Evolutionary conservation across 306 rosid genomes (phyloP), one percentile per base, ranked within the genome.

Genomic region (Vachellia pachyceras): DNA sequence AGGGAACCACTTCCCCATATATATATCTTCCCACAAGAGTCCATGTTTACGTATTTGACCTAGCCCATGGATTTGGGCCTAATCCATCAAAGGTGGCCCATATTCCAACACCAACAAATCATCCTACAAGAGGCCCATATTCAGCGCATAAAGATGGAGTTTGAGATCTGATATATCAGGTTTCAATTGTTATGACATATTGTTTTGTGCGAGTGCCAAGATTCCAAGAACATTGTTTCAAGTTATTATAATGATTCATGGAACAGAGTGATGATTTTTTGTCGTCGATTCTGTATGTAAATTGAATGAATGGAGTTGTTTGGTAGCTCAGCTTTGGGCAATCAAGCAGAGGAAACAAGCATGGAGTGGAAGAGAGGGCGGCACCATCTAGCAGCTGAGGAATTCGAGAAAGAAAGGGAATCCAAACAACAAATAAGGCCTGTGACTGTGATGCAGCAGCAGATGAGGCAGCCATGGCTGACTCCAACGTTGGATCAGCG

Each of bases 311-410:
- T 76, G 80, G 36, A 20, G 36, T 67, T 58, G 33, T 55, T 73
- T 58, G 67, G 70, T 77, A 10, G 73, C 5, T n/a, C 57, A 87
- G 65, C 39, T 87, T 81, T 64, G 87, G 86, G 71, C 60, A 87
- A 84, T 68, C 33, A 65, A 72, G 33, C 36, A 78, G 79, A 70
- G 85, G 77, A 6, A 76, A 18, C 3, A 29, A 29, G 33, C 25
- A 39, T 1, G 18, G 79, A 41, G 68, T 78, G 76, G 87, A 84
- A 78, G 90, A 79, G 73, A 84, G 90, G n/a, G n/a, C n/a, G 54
- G 90, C 92, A 69, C 88, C 90, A 33, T 88, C 91, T n/a, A 0
- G 82, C 84, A 3, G 88, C 88, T 63, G 86, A 85, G 23, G 88
- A 85, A 15, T 85, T 85, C 42, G 5, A 69, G 72, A 85, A 65